Evolutionary conservation across 129 eudicot genomes (phyloP).

Genomic region (Smallanthus sonchifolius): DNA sequence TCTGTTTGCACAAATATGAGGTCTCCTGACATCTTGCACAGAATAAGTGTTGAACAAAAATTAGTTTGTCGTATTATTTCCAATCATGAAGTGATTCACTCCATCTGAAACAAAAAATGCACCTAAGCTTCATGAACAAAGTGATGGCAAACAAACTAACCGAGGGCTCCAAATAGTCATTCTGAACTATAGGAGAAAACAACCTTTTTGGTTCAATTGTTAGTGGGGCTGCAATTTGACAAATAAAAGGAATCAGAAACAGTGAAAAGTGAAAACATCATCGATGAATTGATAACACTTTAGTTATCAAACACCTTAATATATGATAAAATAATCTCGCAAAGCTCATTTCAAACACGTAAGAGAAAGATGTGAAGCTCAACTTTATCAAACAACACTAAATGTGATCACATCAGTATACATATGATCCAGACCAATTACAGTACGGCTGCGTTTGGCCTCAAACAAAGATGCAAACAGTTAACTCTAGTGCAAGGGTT

Average conservation of each 20-base stretch:
- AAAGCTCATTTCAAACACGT: not conserved
- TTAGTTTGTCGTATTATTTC: not conserved
- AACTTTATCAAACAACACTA: not conserved
- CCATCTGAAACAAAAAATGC: not conserved
- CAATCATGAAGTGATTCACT: not conserved
- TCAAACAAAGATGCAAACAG: not conserved
- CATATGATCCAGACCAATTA: not conserved
- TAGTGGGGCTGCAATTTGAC: not conserved
- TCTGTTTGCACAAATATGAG: not conserved
- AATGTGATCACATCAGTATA: not conserved
- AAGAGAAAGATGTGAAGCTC: not conserved
- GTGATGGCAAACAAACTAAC: not conserved
- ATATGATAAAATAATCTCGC: not conserved
- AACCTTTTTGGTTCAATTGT: not conserved
- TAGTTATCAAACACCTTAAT: not conserved
- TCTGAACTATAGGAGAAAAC: not conserved
- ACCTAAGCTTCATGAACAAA: not conserved
- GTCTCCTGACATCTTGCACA: not conserved
- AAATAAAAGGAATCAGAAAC: not conserved
- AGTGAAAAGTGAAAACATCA: not conserved
- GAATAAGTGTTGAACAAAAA: not conserved
- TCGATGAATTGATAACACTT: not conserved
- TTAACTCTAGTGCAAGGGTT: not conserved
- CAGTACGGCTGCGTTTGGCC: not conserved
- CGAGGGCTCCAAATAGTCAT: not conserved